Base-by-base conservation (phyloP, 345 rosid species). In the Aquilaria sinensis region DNA sequence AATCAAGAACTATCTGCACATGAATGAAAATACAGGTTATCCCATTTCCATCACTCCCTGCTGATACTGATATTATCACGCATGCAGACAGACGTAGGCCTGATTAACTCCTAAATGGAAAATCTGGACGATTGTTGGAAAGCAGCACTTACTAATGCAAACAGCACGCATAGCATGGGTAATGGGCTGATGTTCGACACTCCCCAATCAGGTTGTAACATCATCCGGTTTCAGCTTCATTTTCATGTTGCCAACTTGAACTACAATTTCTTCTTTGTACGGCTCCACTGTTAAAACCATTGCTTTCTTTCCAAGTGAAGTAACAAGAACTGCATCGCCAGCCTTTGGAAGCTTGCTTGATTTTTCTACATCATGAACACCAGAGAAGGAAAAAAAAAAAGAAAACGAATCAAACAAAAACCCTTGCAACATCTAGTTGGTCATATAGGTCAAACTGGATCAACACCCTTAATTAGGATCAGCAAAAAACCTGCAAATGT, bases 161-260 rank as follows among this genome's bases (percentile, higher is more conserved):
- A 16, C 23, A 0, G 23, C 23, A 16, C 23, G 23, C 23, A 16
- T 16, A 16, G 23, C 23, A 16, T 16, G 23, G 23, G 23, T 16
- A 16, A 16, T 16, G 23, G 23, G 23, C 23, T 16, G 23, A 16
- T 16, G 23, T 43, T 16, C 23, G 23, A 45, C 31, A 66, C 75
- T 65, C 55, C 60, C 68, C 71, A 23, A 51, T 80, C 73, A 80
- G 53, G 58, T 56, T 64, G 34, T 32, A 67, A 85, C 54, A 31
- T 88, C 90, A 8, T 56, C 41, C 43, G 77, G 68, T 77, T 90
- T 94, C 68, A 94, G 61, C 78, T 82, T 88, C 81, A 90, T 63
- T 77, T 83, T 88, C 92, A 94, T 79, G 76, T 70, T 82, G 58
- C 96, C 96, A 59, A 83, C 94, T 82, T 82, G 96, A 70, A 93